Base-by-base conservation (phyloP, 2,329 filamentous ascomycete species). In the Paramyrothecium sp. region DNA sequence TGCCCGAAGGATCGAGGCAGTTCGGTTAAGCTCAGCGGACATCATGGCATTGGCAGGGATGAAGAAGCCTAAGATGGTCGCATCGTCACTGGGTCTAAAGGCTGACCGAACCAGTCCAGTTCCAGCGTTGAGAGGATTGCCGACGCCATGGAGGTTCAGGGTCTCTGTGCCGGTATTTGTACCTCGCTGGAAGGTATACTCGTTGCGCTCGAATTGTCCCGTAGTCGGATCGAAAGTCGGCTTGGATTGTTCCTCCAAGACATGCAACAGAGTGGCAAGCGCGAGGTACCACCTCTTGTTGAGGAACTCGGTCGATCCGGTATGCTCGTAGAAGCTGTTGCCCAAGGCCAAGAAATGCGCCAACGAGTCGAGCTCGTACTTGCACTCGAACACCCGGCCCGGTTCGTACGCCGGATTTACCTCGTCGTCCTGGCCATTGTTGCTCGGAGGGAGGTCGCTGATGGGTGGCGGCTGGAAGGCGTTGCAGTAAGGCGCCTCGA, bases 11-110 rank as follows among this genome's bases (percentile, higher is more conserved):
- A 96, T 80, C 7, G 81, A 78, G 0, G 91, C 87, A 0, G 90
- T 87, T 47, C 90, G 87, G 61, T 87, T 85, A 23, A 99, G 80
- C 73, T 99, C 92, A 1, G 94, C 90, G 2, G 92, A 88, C 82
- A 99, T 97, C 88, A 96, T 94, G 22, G 95, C 95, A 69, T 99
- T 99, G 41, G 91, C 89, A 0, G 95, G 95, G 63, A 99, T 96
- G 71, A 97, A 91, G 78, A 92, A 99, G 49, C 93, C 93, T 3
- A 99, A 80, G 41, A 95, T 97, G 0, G 92, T 96, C 3, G 95
- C 92, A 71, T 99, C 95, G 67, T 99, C 95, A 61, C 91, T 96
- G 4, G 95, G 95, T 1, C 95, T 85, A 76, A 99, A 99, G 1
- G 95, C 94, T 46, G 91, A 96, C 58, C 95, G 87, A 51, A 98